A percentile compares a stretch with the other conserved stretches of the same genome.
Conservation (phyloP, 257 asterid genomes). For the Solanum lignicaule region DNA sequence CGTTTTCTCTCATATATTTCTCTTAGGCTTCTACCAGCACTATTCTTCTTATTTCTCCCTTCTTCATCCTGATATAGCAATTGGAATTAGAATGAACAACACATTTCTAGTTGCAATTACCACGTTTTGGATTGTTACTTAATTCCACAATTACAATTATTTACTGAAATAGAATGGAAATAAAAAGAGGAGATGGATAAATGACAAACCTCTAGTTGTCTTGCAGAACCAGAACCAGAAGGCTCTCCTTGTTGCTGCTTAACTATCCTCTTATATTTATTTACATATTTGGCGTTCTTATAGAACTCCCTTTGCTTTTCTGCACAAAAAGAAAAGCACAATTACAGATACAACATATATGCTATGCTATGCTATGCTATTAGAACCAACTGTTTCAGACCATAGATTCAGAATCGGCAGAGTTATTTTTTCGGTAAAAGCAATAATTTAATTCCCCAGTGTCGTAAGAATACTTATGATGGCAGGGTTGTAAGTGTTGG, state of each 20-base stretch:
- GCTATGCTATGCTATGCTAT: background rate
- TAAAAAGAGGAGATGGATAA: background rate
- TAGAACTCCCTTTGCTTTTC: slow-evolving; percentile 91
- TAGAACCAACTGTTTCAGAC: background rate
- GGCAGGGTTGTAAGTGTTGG: slow-evolving; percentile 55
- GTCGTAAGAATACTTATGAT: slow-evolving; percentile 30
- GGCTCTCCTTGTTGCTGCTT: slow-evolving; percentile 42
- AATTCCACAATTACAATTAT: background rate
- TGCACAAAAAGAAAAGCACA: slow-evolving; percentile 11
- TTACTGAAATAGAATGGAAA: background rate
- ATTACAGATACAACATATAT: background rate
- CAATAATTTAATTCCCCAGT: background rate
- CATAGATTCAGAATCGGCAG: background rate
- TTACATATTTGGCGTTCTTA: slow-evolving; percentile 63
- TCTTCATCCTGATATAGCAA: slow-evolving; percentile 24
- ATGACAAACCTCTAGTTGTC: slow-evolving; percentile 30
- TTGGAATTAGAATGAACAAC: background rate
- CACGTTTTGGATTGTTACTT: background rate
- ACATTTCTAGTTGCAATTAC: background rate
- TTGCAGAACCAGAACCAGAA: background rate
- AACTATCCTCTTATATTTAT: slow-evolving; percentile 50
- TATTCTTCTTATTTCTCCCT: slow-evolving; percentile 16
- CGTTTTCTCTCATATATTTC: slow-evolving; percentile 54
- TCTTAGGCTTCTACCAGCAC: slow-evolving; percentile 25
- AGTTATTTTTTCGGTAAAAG: background rate